phyloP scores from a whole-genome alignment of 345 rosid species.

The Mercurialis annua region DNA sequence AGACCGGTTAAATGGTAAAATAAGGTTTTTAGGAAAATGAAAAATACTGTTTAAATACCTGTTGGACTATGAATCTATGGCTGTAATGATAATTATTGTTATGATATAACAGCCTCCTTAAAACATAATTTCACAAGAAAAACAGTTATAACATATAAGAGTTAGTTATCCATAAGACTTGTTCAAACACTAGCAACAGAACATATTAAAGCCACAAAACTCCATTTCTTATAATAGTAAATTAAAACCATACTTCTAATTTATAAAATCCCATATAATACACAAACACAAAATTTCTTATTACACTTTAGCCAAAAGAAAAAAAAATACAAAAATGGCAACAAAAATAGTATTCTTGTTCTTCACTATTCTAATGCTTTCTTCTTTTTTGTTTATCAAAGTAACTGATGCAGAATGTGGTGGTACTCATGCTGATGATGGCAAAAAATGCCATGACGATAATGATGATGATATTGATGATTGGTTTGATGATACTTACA shows the following conservation, averaged over 20 bases:
- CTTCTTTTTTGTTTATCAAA: conserved; percentile 22
- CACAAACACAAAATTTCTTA: neutral
- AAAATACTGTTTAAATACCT: neutral
- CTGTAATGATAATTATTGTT: no score
- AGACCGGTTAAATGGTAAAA: no score
- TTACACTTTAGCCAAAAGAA: no score
- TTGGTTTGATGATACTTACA: conserved; percentile 36
- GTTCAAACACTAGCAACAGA: neutral
- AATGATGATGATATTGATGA: conserved; percentile 14
- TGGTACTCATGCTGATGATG: neutral
- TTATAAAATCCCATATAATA: neutral
- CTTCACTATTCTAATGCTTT: conserved; percentile 13
- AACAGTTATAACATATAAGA: neutral
- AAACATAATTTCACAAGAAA: no score
- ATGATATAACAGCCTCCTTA: no score
- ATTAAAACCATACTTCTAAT: neutral
- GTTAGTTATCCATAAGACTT: neutral
- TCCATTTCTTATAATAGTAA: neutral
- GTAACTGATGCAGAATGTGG: conserved; percentile 6
- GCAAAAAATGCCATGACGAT: conserved; percentile 12
- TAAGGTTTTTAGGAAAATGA: neutral
- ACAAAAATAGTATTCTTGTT: conserved; percentile 10
- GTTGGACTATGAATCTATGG: neutral
- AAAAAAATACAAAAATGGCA: conserved; percentile 16
- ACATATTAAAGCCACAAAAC: neutral